phyloP scores from a whole-genome alignment of 345 rosid species.

The Salix purpurea region DNA sequence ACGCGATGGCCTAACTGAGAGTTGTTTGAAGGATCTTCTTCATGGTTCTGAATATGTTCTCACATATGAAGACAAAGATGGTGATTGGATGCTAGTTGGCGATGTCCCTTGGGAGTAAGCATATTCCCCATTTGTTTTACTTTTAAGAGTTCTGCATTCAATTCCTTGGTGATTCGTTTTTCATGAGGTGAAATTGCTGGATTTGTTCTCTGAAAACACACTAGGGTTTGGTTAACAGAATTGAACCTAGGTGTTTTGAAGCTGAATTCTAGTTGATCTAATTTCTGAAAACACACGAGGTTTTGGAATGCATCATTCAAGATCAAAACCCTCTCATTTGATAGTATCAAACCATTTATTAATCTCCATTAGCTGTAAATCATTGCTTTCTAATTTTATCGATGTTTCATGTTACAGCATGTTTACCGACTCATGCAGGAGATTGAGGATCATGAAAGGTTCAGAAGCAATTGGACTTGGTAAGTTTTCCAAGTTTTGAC shows the following conservation, averaged over 20 bases:
- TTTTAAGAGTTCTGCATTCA: background rate
- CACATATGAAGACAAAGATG: constrained; percentile 30
- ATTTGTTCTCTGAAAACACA: background rate
- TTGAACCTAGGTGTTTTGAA: background rate
- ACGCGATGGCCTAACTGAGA: constrained; percentile 35
- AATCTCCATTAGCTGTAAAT: background rate
- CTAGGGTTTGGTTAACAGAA: background rate
- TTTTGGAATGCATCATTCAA: background rate
- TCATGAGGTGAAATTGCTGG: background rate
- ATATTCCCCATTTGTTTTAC: background rate
- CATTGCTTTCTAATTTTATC: background rate
- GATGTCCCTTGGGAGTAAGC: constrained; percentile 36
- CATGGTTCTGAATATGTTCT: constrained; percentile 37
- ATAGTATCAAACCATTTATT: background rate
- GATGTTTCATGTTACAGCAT: constrained; percentile 13
- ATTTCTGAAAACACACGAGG: background rate
- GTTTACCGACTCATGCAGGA: constrained; percentile 26
- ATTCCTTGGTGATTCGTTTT: background rate
- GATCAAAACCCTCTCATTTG: background rate
- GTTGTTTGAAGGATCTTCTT: constrained; percentile 41
- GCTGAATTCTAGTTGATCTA: background rate
- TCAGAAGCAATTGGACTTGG: constrained; percentile 38
- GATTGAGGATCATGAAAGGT: constrained; percentile 32
- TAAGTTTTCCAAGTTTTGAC: background rate
- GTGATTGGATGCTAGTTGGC: constrained; percentile 34